phyloP scores from a whole-genome alignment of 768 basidiomycete species.

The Tulasnella sp. region DNA sequence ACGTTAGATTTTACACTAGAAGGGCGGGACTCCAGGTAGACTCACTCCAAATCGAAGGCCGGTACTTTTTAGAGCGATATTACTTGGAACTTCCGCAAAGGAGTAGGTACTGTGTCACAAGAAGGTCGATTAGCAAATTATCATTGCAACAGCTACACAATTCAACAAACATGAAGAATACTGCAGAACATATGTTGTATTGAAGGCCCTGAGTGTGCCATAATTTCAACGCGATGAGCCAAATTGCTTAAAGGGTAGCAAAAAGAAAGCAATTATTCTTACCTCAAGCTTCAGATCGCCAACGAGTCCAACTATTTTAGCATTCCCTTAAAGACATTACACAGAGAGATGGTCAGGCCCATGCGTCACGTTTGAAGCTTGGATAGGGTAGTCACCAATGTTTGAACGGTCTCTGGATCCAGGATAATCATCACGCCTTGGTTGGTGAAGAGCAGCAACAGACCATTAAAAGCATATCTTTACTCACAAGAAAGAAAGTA shows the following conservation, averaged over 20 bases:
- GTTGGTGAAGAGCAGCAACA: too few species aligned
- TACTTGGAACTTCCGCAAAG: constrained; percentile 50
- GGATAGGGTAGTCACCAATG: too few species aligned
- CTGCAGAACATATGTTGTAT: constrained; percentile 19
- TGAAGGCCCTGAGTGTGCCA: background rate
- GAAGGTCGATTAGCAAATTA: constrained; percentile 23
- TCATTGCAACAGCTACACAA: constrained; percentile 9
- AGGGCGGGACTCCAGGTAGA: constrained; percentile 31
- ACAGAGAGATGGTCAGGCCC: constrained; percentile 41
- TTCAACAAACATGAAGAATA: constrained; percentile 57
- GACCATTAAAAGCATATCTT: too few species aligned
- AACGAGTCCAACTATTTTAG: constrained; percentile 24
- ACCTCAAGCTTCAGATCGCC: constrained; percentile 43
- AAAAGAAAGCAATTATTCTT: constrained; percentile 3
- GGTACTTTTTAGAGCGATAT: constrained; percentile 60
- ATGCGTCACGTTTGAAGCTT: too few species aligned
- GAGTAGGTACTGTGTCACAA: constrained; percentile 22
- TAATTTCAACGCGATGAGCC: constrained; percentile 44
- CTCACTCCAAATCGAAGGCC: constrained; percentile 70
- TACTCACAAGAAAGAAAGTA: constrained; percentile 51
- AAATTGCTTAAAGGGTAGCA: constrained; percentile 49
- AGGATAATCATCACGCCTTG: too few species aligned
- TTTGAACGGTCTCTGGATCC: constrained; percentile 39
- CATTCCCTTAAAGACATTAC: constrained; percentile 35
- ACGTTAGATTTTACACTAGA: constrained; percentile 35